Conservation (phyloP, 176 grass and related monocot genomes). For the Rhynchospora pubera region DNA sequence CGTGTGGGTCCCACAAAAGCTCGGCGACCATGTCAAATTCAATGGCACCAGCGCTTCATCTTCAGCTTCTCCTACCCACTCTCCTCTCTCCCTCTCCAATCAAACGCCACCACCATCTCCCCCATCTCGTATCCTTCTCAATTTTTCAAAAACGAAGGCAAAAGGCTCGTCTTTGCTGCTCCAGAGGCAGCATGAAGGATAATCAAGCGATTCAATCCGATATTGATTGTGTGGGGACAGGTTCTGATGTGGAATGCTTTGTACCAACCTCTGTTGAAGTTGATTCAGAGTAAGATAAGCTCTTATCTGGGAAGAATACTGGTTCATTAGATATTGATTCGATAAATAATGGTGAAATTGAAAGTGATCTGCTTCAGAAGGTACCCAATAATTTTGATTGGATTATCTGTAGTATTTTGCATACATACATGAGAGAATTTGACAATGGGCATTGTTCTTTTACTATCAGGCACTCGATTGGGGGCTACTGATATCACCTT, state of each 20-base stretch:
- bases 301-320: not conserved
- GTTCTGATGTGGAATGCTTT: conserved; percentile 52
- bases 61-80: not conserved
- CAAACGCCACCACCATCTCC: not conserved
- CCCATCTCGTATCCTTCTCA: not conserved
- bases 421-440: not conserved
- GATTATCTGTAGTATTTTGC: not conserved
- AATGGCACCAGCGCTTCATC: conserved; percentile 11
- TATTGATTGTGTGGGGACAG: conserved; percentile 47
- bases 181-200: conserved; percentile 13
- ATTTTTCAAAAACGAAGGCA: not conserved
- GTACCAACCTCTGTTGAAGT: conserved; percentile 5
- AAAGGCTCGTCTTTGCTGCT: not conserved
- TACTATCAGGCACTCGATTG: conserved; percentile 37
- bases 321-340: conserved; percentile 8
- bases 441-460: not conserved
- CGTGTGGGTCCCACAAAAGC: not conserved
- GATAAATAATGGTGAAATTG: not conserved
- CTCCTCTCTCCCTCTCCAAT: not conserved
- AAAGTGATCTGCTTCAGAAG: conserved; percentile 20
- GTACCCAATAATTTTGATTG: not conserved
- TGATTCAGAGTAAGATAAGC: conserved; percentile 1
- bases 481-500: conserved; percentile 71
- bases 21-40: conserved; percentile 23
- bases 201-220: not conserved